Conservation (phyloP, 2,329 filamentous ascomycete species). For the Aspergillus puulaauensis region DNA sequence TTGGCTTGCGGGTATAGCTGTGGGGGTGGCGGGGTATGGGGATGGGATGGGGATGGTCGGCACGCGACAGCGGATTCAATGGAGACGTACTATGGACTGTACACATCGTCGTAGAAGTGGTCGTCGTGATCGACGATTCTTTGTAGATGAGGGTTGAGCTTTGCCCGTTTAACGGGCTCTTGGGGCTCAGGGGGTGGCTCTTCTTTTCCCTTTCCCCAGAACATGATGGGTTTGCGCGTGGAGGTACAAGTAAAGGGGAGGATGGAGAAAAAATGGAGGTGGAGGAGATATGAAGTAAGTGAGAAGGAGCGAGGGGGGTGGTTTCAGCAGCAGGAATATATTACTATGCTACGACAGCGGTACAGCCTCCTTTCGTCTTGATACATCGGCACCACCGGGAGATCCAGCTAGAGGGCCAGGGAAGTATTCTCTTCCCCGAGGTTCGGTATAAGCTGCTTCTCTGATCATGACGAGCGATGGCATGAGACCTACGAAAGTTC, state of each 20-base stretch:
- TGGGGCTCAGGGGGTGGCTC: conserved; percentile 20
- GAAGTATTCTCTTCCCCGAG: conserved; percentile 24
- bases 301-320: background rate
- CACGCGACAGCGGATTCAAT: background rate
- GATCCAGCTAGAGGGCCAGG: conserved; percentile 12
- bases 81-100: conserved; percentile 71
- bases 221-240: conserved; percentile 13
- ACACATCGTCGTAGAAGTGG: conserved; percentile 72
- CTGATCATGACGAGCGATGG: background rate
- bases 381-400: conserved; percentile 17
- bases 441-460: conserved; percentile 17
- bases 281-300: background rate
- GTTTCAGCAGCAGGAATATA: background rate
- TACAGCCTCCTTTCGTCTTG: conserved; percentile 4
- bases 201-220: conserved; percentile 29
- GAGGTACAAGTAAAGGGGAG: background rate
- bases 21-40: background rate
- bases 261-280: background rate
- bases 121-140: conserved; percentile 63
- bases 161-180: conserved; percentile 43
- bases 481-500: background rate
- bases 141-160: conserved; percentile 56
- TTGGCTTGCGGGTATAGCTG: background rate
- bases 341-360: background rate
- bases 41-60: background rate